phyloP scores from a whole-genome alignment of 345 rosid genomes.

The Corchorus capsularis region DNA sequence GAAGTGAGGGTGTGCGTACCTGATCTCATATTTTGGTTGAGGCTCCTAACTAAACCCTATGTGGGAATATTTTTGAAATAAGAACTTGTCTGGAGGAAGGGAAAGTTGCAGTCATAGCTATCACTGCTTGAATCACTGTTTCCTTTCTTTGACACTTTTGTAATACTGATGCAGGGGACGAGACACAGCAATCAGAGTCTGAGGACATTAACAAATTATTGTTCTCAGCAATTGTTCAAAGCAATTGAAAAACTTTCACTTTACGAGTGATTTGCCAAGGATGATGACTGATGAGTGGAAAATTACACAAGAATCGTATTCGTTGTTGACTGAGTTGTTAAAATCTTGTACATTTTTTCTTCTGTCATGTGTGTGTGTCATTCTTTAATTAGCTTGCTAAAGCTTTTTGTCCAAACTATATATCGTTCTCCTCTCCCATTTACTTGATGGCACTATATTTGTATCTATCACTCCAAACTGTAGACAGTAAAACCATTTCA shows the following conservation, averaged over 20 bases:
- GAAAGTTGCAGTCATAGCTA: background rate
- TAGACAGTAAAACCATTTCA: background rate
- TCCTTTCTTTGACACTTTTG: background rate
- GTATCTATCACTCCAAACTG: background rate
- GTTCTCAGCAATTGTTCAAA: conserved; percentile 71
- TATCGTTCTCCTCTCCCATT: background rate
- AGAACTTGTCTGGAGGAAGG: background rate
- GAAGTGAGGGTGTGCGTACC: background rate
- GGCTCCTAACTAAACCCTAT: background rate
- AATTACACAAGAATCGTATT: background rate
- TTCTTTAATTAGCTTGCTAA: background rate
- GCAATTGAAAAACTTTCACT: conserved; percentile 31
- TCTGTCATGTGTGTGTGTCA: background rate
- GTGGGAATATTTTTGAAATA: background rate
- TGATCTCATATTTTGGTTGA: background rate
- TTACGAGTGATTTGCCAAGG: background rate
- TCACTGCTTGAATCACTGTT: background rate
- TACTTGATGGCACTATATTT: background rate
- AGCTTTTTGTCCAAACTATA: background rate
- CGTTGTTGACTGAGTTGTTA: background rate
- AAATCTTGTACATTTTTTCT: background rate
- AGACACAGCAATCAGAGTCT: conserved; percentile 47
- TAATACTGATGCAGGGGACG: conserved; percentile 48
- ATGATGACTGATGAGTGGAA: background rate
- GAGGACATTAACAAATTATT: conserved; percentile 74